Evolutionary conservation across 2,329 filamentous ascomycete genomes (phyloP).

Genomic region (Leptographium lundbergii): DNA sequence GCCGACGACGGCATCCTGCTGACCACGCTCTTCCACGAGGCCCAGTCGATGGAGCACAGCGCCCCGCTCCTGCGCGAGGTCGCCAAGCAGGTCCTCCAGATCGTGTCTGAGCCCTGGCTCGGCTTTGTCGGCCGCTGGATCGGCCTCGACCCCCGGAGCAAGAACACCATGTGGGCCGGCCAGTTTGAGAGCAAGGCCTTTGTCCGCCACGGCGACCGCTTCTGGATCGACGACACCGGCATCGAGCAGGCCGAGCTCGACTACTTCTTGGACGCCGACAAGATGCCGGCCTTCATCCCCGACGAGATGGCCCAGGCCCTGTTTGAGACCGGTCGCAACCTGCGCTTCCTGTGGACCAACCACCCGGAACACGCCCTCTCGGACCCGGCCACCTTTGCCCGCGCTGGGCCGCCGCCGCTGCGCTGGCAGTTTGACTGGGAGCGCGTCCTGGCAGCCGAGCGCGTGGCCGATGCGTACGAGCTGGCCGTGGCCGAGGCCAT

Average conservation of each 20-base stretch:
- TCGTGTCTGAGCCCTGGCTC: conserved; percentile 21
- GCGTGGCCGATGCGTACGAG: conserved; percentile 42
- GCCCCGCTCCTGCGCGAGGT: conserved; percentile 49
- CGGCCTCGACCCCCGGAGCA: conserved; percentile 49
- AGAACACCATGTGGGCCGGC: conserved; percentile 9
- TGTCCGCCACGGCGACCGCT: conserved; percentile 42
- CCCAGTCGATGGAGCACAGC: conserved; percentile 50
- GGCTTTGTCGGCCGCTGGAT: conserved; percentile 56
- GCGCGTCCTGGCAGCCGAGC: conserved; percentile 51
- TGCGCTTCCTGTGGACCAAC: conserved; percentile 57
- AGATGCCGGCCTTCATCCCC: conserved; percentile 61
- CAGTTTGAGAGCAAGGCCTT: conserved; percentile 37
- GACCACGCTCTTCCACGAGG: conserved; percentile 47
- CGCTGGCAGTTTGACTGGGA: conserved; percentile 64
- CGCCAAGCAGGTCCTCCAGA: conserved; percentile 49
- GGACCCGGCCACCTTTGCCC: conserved; percentile 31
- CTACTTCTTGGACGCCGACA: conserved; percentile 48
- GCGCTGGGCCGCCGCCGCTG: conserved; percentile 41
- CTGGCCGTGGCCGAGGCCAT: conserved; percentile 24
- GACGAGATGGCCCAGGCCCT: conserved; percentile 55
- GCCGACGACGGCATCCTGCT: conserved; percentile 48
- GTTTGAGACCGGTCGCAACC: conserved; percentile 69
- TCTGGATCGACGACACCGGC: conserved; percentile 45
- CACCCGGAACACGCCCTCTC: conserved; percentile 61
- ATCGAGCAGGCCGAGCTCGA: conserved; percentile 44